Base-by-base conservation (phyloP, 441 rosid species). In the Heliophila coronopifolia region DNA sequence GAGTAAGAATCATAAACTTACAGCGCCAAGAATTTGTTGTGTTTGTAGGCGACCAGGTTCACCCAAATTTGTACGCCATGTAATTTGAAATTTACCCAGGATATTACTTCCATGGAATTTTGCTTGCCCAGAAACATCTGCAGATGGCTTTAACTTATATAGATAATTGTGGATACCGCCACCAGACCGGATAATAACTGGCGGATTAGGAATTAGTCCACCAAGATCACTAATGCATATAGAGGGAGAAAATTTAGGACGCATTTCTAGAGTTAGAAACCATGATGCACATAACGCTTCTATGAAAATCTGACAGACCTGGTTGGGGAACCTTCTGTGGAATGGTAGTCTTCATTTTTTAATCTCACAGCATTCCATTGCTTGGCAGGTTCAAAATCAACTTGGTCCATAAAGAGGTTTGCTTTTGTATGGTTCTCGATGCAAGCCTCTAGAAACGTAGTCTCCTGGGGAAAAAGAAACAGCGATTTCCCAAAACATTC, bases 41-140 rank as follows among this genome's bases (percentile, higher is more conserved):
- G 97, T 88, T 71, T 88, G 99, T 51, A 92, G 68, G 44, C 99
- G 97, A 54, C 99, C 99, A 40, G 97, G 86, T 73, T 92, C 99
- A 14, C 97, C 97, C 68, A 92, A 66, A 77, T 92, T 92, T 27
- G 92, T 81, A 50, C 88, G 95, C 99, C 99, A 88, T 16, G 93
- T 81, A 59, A 92, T 88, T 72, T 85, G 97, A 71, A 92, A 75
- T 80, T 92, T 92, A 50, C 97, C 99, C 10, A 92, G 84, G 61
- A 88, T 71, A 59, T 82, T 83, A 70, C 76, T 81, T 58, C 83
- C 81, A 34, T 77, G 77, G 54, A 74, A 56, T 66, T 74, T 78
- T 63, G 69, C 41, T 57, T 69, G 81, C 1, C 61, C 72, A 43
- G 74, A 64, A 41, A 65, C 73, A 63, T 66, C 61, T 17, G 81